These are phyloP conservation scores for Chrysoporthe austroafricana DNA, from an alignment of 2,329 filamentous ascomycete species.

Conservation along the genomic window DNA sequence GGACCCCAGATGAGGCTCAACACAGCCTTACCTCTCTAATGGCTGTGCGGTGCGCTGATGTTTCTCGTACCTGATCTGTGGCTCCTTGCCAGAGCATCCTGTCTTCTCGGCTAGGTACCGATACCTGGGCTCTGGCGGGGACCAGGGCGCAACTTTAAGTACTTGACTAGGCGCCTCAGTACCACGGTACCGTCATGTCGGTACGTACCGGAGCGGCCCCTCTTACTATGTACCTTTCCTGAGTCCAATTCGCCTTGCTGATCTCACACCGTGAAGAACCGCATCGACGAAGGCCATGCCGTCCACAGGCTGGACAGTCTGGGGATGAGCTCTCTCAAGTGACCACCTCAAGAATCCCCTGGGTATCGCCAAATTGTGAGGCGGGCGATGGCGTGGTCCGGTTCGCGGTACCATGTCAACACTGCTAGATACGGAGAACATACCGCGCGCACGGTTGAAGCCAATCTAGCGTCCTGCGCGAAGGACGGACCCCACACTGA, in stretches of 20 bases:
- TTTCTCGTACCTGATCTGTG: neutral
- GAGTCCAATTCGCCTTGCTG: neutral
- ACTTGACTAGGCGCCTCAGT: neutral
- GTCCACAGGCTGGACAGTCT: neutral
- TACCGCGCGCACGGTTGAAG: slow-evolving; percentile 35
- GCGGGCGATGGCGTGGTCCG: neutral
- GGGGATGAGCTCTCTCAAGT: neutral
- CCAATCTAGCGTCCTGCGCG: slow-evolving; percentile 29
- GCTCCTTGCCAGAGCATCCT: neutral
- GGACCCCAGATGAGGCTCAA: neutral
- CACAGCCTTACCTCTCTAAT: neutral
- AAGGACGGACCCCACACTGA: slow-evolving; percentile 3
- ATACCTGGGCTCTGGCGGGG: neutral
- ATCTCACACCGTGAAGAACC: too few species aligned
- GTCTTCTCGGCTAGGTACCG: neutral
- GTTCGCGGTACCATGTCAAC: neutral
- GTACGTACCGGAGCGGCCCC: slow-evolving; percentile 23
- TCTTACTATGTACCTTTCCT: neutral
- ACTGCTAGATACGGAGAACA: neutral
- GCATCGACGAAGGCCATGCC: neutral
- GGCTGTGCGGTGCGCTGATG: too few species aligned
- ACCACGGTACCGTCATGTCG: slow-evolving; percentile 26
- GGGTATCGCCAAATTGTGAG: neutral
- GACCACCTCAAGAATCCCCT: neutral
- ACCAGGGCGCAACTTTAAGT: neutral